Base-by-base conservation (phyloP, 202 grass and related monocot species). In the Carex arenaria region DNA sequence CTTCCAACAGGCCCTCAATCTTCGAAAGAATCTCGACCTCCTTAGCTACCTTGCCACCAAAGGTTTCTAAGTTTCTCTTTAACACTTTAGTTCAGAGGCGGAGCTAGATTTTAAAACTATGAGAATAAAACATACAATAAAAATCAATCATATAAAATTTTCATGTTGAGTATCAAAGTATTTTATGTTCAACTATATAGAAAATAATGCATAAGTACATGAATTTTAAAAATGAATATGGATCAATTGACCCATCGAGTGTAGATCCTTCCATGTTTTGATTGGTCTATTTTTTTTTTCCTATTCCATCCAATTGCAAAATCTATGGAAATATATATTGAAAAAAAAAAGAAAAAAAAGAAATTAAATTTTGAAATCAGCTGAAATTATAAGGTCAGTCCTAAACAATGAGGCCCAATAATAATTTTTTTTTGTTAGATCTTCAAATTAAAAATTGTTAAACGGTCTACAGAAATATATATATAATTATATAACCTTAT, bases 21-120 rank as follows among this genome's bases (percentile, higher is more conserved):
- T 80, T 11, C 52, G 81, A 15, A 14, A 65, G n/a, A 17, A 63
- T 43, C 36, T 69, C 4, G 72, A 87, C 61, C 34, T 84, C 10
- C 86, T 84, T n/a, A 22, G 3, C 49, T 14, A 12, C 13, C 71
- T 84, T 45, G 30, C 22, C 11, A 23, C 18, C 13, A 52, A 86
- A 36, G 76, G 84, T 84, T 12, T 43, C 15, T 56, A 68, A 54
- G 19, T 45, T 22, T 5, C 8, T 71, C n/a, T 71, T 71, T 70
- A 19, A 3, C 10, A 42, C 40, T 42, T 42, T 1, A 42, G 6
- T 42, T 8, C 7, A 42, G 40, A 7, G 1, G 7, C 7, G 40
- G 40, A 42, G 40, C 0, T 42, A 8, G 1, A 42, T 8, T 42
- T 42, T 42, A 6, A 42, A 8, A 42, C 38, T 40, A 40, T 40